These are phyloP conservation scores for Monilinia vaccinii-corymbosi DNA, from an alignment of 2,329 filamentous ascomycete genomes.

Conservation along the genomic window DNA sequence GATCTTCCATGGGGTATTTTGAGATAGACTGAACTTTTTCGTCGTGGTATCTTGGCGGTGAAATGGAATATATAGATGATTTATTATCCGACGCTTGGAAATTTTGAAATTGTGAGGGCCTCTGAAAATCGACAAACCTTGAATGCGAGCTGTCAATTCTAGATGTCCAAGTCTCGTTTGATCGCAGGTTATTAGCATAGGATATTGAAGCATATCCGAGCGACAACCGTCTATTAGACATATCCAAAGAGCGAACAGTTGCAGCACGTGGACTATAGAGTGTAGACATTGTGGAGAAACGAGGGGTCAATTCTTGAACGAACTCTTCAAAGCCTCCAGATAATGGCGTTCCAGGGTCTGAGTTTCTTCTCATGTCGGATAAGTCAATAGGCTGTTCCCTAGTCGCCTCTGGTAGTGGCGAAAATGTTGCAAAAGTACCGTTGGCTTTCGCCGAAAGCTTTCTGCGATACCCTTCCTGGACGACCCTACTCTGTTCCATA, in stretches of 20 bases:
- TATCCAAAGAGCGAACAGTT: background rate
- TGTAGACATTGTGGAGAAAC: slow-evolving; percentile 3
- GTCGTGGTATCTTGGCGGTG: background rate
- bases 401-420: slow-evolving; percentile 18
- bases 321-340: slow-evolving; percentile 1
- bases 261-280: background rate
- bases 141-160: background rate
- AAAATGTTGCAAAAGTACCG: slow-evolving; percentile 40
- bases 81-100: background rate
- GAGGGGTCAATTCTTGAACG: background rate
- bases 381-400: background rate
- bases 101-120: background rate
- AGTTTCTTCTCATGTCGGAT: slow-evolving; percentile 7
- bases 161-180: slow-evolving; percentile 17
- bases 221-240: slow-evolving; percentile 11
- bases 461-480: slow-evolving; percentile 57
- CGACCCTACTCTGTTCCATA: slow-evolving; percentile 58
- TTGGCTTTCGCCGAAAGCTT: slow-evolving; percentile 39
- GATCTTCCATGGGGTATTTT: background rate
- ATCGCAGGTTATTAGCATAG: slow-evolving; percentile 16
- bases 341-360: slow-evolving; percentile 11
- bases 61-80: background rate
- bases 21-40: background rate
- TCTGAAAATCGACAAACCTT: background rate
- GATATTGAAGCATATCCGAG: slow-evolving; percentile 13